A percentile compares a stretch with the other conserved stretches of the same genome.
These are phyloP conservation scores for Sanguinoderma infundibulare DNA, from an alignment of 1,284 basidiomycete genomes.

Conservation along the genomic window DNA sequence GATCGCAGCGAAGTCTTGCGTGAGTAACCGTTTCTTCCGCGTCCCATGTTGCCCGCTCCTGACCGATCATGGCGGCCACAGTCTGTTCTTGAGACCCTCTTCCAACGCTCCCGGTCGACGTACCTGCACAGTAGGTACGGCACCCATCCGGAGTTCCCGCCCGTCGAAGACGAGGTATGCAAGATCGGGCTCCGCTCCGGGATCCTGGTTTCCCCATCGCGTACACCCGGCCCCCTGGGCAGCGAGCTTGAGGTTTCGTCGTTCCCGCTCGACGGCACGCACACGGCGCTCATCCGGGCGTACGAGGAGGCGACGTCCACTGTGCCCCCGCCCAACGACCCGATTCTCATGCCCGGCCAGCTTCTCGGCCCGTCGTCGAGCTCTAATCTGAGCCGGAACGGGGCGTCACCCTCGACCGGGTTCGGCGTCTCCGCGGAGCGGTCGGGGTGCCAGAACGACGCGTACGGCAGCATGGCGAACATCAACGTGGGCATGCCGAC, in stretches of 20 bases:
- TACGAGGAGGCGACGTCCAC: constrained; percentile 31
- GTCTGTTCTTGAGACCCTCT: constrained; percentile 31
- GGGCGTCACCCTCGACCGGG: constrained; percentile 7
- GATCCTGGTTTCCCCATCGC: constrained; percentile 8
- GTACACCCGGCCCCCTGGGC: neutral
- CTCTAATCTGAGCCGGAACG: neutral
- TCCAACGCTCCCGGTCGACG: constrained; percentile 25
- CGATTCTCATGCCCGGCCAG: constrained; percentile 25
- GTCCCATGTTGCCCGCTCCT: neutral
- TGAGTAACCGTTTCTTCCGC: constrained; percentile 40
- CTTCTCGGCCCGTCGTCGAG: constrained; percentile 10
- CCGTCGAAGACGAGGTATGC: constrained; percentile 31
- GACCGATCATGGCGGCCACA: constrained; percentile 10
- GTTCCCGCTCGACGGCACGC: constrained; percentile 32
- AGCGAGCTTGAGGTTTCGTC: constrained; percentile 15
- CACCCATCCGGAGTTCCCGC: constrained; percentile 15
- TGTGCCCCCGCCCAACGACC: constrained; percentile 27
- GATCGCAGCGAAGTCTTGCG: constrained; percentile 62
- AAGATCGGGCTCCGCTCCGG: constrained; percentile 30
- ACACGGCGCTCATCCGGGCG: constrained; percentile 29
- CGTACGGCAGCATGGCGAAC: constrained; percentile 7
- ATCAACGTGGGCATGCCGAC: constrained; percentile 1
- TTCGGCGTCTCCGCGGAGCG: constrained; percentile 26
- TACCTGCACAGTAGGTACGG: constrained; percentile 33
- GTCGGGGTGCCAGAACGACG: constrained; percentile 23